These are phyloP conservation scores for Phanerodontia chrysosporium DNA, from an alignment of 768 basidiomycete species.

Conservation along the genomic window DNA sequence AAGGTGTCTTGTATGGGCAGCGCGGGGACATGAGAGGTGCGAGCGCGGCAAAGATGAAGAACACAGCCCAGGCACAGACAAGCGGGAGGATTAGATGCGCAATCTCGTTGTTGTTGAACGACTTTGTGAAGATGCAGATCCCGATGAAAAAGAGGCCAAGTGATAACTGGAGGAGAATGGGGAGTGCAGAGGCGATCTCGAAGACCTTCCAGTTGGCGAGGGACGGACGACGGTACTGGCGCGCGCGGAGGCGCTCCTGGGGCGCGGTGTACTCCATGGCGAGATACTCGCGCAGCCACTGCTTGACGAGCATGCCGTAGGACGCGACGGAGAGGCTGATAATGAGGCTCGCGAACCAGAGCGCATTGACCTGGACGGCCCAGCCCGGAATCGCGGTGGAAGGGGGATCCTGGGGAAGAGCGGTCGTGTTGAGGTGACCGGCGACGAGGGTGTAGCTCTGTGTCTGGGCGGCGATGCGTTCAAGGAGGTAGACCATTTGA, in stretches of 20 bases:
- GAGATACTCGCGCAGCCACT: neutral
- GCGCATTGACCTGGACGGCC: neutral
- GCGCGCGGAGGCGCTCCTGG: neutral
- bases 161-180: neutral
- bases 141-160: neutral
- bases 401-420: neutral
- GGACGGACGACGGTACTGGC: neutral
- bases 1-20: constrained; percentile 6
- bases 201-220: neutral
- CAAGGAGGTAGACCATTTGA: neutral
- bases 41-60: neutral
- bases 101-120: neutral
- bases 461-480: neutral
- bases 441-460: neutral
- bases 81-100: neutral
- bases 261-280: neutral
- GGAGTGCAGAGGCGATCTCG: neutral
- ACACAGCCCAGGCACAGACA: neutral
- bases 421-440: neutral
- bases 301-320: neutral
- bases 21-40: constrained; percentile 1
- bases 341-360: neutral
- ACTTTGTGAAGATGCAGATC: neutral
- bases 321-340: neutral
- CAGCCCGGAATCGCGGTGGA: neutral